These are phyloP conservation scores for Podospora australis DNA, from an alignment of 495 filamentous ascomycete genomes.

Conservation along the genomic window DNA sequence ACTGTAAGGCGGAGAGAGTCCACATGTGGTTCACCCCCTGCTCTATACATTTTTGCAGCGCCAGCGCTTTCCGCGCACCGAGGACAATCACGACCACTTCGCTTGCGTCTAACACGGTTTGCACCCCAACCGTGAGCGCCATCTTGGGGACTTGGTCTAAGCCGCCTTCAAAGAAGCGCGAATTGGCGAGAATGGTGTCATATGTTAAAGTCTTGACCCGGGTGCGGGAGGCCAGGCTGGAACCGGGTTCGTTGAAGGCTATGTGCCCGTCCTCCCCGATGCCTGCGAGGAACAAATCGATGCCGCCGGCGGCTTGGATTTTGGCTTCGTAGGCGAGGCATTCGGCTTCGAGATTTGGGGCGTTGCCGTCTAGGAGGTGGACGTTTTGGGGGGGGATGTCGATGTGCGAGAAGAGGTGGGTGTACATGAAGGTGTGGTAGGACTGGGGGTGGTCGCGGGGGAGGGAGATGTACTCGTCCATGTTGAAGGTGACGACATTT, in stretches of 20 bases:
- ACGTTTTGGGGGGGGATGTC: constrained; percentile 74
- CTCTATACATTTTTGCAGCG: constrained; percentile 76
- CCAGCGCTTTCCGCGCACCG: constrained; percentile 72
- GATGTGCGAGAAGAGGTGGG: constrained; percentile 83
- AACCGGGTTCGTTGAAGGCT: constrained; percentile 86
- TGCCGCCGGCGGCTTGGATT: constrained; percentile 68
- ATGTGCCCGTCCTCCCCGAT: constrained; percentile 85
- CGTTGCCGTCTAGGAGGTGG: constrained; percentile 81
- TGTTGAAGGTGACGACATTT: constrained; percentile 87
- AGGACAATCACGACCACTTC: constrained; percentile 80
- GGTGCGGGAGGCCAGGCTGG: constrained; percentile 69
- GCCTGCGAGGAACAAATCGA: constrained; percentile 79
- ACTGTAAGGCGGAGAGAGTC: constrained; percentile 73
- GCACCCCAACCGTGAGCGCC: constrained; percentile 83
- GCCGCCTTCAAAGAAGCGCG: constrained; percentile 73
- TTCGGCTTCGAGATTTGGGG: constrained; percentile 66
- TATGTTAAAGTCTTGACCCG: constrained; percentile 82
- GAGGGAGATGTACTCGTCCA: constrained; percentile 86
- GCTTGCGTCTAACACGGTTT: constrained; percentile 73
- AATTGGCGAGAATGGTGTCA: constrained; percentile 81
- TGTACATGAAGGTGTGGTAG: constrained; percentile 90
- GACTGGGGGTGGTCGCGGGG: constrained; percentile 75
- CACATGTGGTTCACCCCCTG: constrained; percentile 85
- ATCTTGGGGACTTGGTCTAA: constrained; percentile 67
- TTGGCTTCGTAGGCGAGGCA: constrained; percentile 73